A percentile compares a stretch with the other conserved stretches of the same genome.
phyloP scores from a whole-genome alignment of 2,329 filamentous ascomycete genomes.

The Colletotrichum sp. region DNA sequence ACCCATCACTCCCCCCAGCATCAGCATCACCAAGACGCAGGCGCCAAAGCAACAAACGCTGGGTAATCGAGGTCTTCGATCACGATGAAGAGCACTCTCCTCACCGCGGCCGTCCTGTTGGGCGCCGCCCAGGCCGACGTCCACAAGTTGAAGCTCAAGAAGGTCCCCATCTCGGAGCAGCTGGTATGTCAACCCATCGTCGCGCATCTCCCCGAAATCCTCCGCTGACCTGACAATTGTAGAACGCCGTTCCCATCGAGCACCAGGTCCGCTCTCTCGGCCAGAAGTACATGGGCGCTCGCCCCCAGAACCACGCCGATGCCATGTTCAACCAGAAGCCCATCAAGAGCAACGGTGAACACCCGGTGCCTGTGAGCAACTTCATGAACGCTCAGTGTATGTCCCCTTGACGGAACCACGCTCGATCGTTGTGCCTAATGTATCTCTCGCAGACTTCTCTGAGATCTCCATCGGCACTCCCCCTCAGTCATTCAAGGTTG shows the following conservation, averaged over 20 bases:
- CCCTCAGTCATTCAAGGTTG: constrained; percentile 95
- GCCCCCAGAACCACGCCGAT: constrained; percentile 72
- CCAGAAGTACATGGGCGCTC: constrained; percentile 94
- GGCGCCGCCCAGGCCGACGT: constrained; percentile 84
- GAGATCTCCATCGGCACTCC: constrained; percentile 93
- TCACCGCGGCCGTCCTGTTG: constrained; percentile 81
- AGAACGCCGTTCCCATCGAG: constrained; percentile 82
- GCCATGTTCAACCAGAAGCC: constrained; percentile 81
- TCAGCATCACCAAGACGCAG: constrained; percentile 13
- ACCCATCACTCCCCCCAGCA: background rate
- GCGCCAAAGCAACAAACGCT: background rate
- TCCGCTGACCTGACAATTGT: constrained; percentile 19
- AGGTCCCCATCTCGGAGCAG: constrained; percentile 91
- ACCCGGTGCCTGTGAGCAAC: constrained; percentile 91
- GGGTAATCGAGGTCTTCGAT: constrained; percentile 25
- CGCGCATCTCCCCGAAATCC: background rate
- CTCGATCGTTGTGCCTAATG: background rate
- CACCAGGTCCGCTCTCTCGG: constrained; percentile 81
- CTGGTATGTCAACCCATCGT: constrained; percentile 65
- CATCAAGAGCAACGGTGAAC: constrained; percentile 68
- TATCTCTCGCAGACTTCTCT: constrained; percentile 78
- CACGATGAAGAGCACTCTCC: constrained; percentile 84
- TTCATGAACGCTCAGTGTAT: constrained; percentile 98
- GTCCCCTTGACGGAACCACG: constrained; percentile 35
- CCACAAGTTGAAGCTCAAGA: constrained; percentile 98